These are phyloP conservation scores for Ganoderma meredithae DNA, from an alignment of 1,284 basidiomycete genomes.

Conservation along the genomic window DNA sequence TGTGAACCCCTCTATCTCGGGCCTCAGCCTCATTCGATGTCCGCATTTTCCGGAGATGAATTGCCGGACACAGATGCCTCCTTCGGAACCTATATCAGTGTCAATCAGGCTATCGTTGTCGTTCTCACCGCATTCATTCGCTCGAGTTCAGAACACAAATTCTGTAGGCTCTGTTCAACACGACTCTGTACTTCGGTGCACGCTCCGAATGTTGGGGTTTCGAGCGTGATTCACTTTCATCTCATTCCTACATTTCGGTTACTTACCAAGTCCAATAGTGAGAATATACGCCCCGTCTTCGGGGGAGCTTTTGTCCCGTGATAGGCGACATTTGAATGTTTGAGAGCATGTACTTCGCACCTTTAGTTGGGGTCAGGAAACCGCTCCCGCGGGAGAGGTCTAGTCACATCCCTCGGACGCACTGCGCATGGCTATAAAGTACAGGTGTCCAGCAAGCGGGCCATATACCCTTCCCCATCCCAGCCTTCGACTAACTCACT, in stretches of 20 bases:
- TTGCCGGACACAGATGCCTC: neutral
- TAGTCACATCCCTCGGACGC: constrained; percentile 1
- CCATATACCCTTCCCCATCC: neutral
- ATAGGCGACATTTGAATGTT: neutral
- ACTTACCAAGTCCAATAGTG: neutral
- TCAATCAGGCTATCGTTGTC: neutral
- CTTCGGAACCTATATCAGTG: neutral
- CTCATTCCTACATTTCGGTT: neutral
- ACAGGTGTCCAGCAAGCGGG: neutral
- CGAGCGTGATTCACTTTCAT: neutral
- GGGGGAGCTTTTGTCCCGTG: neutral
- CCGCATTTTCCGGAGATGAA: neutral
- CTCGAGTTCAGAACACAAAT: neutral
- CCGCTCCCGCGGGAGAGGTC: neutral
- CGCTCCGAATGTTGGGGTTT: too few species aligned
- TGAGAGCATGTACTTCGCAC: too few species aligned
- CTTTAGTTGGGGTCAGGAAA: neutral
- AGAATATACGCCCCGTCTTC: neutral
- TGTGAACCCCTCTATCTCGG: too few species aligned
- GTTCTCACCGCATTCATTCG: neutral
- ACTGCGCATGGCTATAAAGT: neutral
- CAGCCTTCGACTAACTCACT: neutral
- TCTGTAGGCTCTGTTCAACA: too few species aligned
- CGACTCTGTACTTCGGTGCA: too few species aligned
- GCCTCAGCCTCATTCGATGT: too few species aligned